Evolutionary conservation across 1,284 basidiomycete genomes (phyloP).

Genomic region (Pseudozyma sp.): DNA sequence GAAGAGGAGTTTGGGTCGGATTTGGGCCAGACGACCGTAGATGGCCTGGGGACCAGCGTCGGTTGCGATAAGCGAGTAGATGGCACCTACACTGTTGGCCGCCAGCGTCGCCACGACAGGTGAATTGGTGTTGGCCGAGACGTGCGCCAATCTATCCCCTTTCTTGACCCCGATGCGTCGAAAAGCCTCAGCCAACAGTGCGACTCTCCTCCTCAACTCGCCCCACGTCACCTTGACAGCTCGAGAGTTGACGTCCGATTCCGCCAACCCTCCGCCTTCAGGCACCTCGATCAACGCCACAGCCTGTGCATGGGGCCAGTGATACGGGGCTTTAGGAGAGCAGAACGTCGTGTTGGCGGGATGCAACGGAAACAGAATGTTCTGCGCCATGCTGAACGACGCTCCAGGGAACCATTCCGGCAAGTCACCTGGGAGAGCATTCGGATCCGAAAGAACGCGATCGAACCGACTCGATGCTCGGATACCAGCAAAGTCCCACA

Average conservation of each 20-base stretch:
- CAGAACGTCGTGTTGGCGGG: constrained; percentile 45
- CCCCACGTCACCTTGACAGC: constrained; percentile 43
- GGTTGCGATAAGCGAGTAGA: constrained; percentile 51
- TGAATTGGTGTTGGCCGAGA: constrained; percentile 37
- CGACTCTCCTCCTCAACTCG: constrained; percentile 40
- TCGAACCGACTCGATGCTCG: constrained; percentile 37
- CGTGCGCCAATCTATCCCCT: constrained; percentile 43
- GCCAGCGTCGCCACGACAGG: constrained; percentile 43
- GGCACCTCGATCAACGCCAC: constrained; percentile 43
- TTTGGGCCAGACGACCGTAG: constrained; percentile 58
- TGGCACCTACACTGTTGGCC: constrained; percentile 51
- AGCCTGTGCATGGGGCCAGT: constrained; percentile 31
- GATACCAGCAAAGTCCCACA: constrained; percentile 52
- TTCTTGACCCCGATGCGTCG: constrained; percentile 35
- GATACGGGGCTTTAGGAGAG: constrained; percentile 40
- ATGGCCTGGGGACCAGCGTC: constrained; percentile 50
- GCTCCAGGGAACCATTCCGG: constrained; percentile 50
- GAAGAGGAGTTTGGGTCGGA: constrained; percentile 68
- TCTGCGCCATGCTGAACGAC: constrained; percentile 43
- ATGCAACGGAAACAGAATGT: constrained; percentile 54
- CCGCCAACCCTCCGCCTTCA: constrained; percentile 38
- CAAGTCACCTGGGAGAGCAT: constrained; percentile 47
- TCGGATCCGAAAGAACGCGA: constrained; percentile 35
- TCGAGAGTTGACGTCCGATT: constrained; percentile 10
- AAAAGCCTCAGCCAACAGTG: constrained; percentile 41